Base-by-base conservation (phyloP, 2,329 filamentous ascomycete species). In the Chlorencoelia australis region DNA sequence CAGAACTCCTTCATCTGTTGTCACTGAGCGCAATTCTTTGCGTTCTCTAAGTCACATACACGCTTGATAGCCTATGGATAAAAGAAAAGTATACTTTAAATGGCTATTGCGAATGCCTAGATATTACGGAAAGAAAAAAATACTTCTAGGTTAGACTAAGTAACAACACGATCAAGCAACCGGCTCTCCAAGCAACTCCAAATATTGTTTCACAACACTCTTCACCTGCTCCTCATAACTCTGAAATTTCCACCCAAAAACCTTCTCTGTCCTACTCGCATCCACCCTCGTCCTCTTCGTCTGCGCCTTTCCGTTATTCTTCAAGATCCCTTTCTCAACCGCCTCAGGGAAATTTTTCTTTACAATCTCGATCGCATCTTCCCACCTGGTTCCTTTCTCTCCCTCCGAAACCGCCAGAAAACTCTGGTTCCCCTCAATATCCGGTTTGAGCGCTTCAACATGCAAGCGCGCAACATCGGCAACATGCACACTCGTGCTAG, bases 1-100 rank as follows among this genome's bases (percentile, higher is more conserved):
- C 44, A 62, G 69, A 7, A 79, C 75, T 1, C 67, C 68, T 2
- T 71, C 67, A 18, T 49, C 43, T 22, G 37, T 36, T 13, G 34
- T 13, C 1, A 41, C 37, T 27, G 30, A 22, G n/a, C 17, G 31
- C 16, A 11, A 19, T 18, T 13, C 15, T 20, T 18, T n/a, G 11
- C 16, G 22, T 9, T 25, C 22, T 25, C 13, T 25, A n/a, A n/a
- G n/a, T n/a, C n/a, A n/a, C n/a, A n/a, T n/a, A n/a, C n/a, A n/a
- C n/a, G n/a, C n/a, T n/a, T n/a, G n/a, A n/a, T n/a, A n/a, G n/a
- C n/a, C n/a, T n/a, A n/a, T n/a, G n/a, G n/a, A n/a, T n/a, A n/a
- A n/a, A n/a, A n/a, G n/a, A n/a, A n/a, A n/a, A n/a, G n/a, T n/a
- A n/a, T n/a, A n/a, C n/a, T n/a, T n/a, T n/a, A n/a, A n/a, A n/a